Percentiles rank a stretch among this genome's conserved stretches.
Evolutionary conservation across 1,284 basidiomycete genomes (phyloP).

Genomic region (Cystobasidium sp.): DNA sequence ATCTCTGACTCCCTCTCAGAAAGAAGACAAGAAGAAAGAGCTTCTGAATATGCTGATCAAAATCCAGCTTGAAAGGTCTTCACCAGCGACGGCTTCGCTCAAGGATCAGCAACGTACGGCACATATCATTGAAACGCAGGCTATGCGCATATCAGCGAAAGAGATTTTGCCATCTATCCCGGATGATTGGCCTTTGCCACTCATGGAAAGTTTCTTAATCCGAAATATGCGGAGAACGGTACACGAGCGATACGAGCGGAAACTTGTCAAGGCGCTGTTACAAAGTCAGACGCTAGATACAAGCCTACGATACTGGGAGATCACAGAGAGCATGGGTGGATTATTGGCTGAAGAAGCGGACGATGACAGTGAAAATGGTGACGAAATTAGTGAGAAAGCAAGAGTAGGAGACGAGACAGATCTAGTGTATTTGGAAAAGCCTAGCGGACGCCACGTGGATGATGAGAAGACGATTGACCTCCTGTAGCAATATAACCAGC

Average conservation of each 20-base stretch:
- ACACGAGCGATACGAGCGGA: constrained; percentile 30
- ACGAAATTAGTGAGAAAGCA: not conserved
- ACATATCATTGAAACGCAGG: constrained; percentile 40
- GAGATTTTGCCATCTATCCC: constrained; percentile 36
- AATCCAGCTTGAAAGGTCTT: constrained; percentile 28
- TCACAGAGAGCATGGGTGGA: constrained; percentile 24
- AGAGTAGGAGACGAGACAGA: not conserved
- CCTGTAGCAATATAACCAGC: not conserved
- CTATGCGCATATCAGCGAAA: constrained; percentile 26
- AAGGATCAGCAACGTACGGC: constrained; percentile 32
- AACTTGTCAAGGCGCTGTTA: constrained; percentile 36
- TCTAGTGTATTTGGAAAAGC: constrained; percentile 14
- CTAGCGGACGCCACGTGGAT: not conserved
- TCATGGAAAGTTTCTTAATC: constrained; percentile 34
- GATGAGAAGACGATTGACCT: constrained; percentile 36
- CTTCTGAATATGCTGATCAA: constrained; percentile 41
- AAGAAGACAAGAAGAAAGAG: constrained; percentile 17
- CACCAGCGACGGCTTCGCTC: not conserved
- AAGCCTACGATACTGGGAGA: constrained; percentile 21
- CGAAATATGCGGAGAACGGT: constrained; percentile 25
- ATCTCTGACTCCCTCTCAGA: not conserved
- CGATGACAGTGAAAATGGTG: not conserved
- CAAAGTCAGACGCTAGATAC: constrained; percentile 30
- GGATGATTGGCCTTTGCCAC: constrained; percentile 34
- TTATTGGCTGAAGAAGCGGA: constrained; percentile 30